Base-by-base conservation (phyloP, 2,329 filamentous ascomycete species). In the Talaromyces verruculosus region DNA sequence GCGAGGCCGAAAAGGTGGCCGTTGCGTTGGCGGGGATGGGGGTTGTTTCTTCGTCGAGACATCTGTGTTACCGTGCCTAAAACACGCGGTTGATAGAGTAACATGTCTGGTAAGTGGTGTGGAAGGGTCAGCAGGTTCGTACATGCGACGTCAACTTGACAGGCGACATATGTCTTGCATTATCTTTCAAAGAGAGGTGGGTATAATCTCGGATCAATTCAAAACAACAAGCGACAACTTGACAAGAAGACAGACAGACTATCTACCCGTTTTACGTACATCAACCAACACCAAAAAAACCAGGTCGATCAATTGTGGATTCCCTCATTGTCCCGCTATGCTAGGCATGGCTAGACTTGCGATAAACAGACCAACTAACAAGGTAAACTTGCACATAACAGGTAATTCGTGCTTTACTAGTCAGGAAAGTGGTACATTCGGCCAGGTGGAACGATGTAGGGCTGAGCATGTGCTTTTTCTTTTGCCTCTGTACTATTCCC, bases 211-310 rank as follows among this genome's bases (percentile, higher is more conserved):
- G 5, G 39, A n/a, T 41, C 39, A 41, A 17, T 41, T 41, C 39
- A 41, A 41, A 17, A 37, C 35, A 37, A 13, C 39, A 41, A 41
- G 25, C 25, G 3, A 25, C 25, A 3, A 25, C 25, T 25, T 25
- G 25, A 25, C 25, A 25, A 25, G 25, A 25, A 25, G 25, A n/a
- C n/a, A n/a, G n/a, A 25, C 25, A 25, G 25, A 25, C 25, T 47
- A 53, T 53, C 17, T 30, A 11, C 49, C 49, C 49, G 49, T 53
- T n/a, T 53, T 53, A 53, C 49, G 49, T 53, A 53, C 49, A 53
- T 53, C 28, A 53, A 11, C 49, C 8, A 53, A 33, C 49, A 11
- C 47, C 15, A 8, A n/a, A 5, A 53, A 30, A 17, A 3, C 2
- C 3, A 53, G 49, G 49, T 33, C 28, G 49, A 53, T 53, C 49